Evolutionary conservation across 345 rosid species (phyloP), one percentile per base, ranked within the genome.

Genomic region (Erodium maritimum): DNA sequence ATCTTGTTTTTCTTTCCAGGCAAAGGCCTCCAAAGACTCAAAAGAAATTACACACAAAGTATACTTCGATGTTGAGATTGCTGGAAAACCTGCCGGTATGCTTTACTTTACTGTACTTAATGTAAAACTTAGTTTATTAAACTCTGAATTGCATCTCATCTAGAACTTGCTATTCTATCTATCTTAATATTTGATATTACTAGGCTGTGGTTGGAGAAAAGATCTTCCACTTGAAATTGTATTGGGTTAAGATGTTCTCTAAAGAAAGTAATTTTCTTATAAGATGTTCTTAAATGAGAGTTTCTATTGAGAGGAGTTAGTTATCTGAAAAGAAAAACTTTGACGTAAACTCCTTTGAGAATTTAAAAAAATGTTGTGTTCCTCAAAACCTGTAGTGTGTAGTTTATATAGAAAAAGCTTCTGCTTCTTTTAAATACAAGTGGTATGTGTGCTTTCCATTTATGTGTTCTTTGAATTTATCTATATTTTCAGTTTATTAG

Each of bases 21-120:
- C 96, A 0, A 81, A 86, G 76, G n/a, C n/a, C n/a, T n/a, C n/a
- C n/a, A 79, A 78, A 61, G 83, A 87, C 66, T 73, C 76, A 64
- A 77, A 77, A 63, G 90, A 87, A 66, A 71, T 87, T 50, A 93
- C 99, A 14, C 79, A 84, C 77, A 83, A 93, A 70, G 99, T 94
- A 54, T 90, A 69, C 80, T 94, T 94, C 34, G 96, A 94, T 66
- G 88, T 94, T 18, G 93, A 90, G 77, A 80, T 85, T 46, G 91
- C 62, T 19, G 99, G 97, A 57, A 87, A 94, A 77, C 78, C 91
- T 1, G 96, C 99, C 61, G 99, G 99, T 87, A 79, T 24, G 72
- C 51, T 60, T 67, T 45, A 42, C 29, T 69, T 29, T 14, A 10
- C 14, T 10, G 25, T 11, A 45, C 23, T 2, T 20, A 12, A 18